phyloP scores from a whole-genome alignment of 352 stramenopile species.

The Phytophthora parvispora region DNA sequence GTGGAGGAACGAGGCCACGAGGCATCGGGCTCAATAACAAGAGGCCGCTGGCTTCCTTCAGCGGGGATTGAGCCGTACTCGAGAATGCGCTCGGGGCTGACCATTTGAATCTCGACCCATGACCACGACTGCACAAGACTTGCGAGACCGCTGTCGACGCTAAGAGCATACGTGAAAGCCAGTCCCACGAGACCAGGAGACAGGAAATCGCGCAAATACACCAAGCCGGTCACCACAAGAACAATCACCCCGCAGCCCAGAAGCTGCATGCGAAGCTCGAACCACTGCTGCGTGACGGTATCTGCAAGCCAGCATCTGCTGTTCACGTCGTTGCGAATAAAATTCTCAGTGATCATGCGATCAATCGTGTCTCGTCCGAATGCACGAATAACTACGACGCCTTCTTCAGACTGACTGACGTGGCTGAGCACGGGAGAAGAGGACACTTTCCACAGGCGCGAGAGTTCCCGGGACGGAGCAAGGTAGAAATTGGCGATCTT shows the following conservation, averaged over 20 bases:
- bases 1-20: constrained; percentile 77
- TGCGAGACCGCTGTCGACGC: constrained; percentile 83
- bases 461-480: constrained; percentile 47
- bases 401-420: constrained; percentile 39
- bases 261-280: constrained; percentile 57
- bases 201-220: constrained; percentile 41
- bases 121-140: constrained; percentile 48
- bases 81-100: constrained; percentile 51
- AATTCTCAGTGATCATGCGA: constrained; percentile 34
- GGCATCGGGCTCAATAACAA: constrained; percentile 30
- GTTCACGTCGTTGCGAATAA: constrained; percentile 40
- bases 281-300: constrained; percentile 52
- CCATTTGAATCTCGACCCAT: constrained; percentile 53
- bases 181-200: constrained; percentile 82
- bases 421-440: constrained; percentile 54
- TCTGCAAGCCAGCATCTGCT: constrained; percentile 35
- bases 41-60: constrained; percentile 22
- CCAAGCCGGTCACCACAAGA: constrained; percentile 46
- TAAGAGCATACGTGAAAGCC: constrained; percentile 89
- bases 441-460: constrained; percentile 45
- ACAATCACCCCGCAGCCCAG: constrained; percentile 49
- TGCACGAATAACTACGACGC: constrained; percentile 45
- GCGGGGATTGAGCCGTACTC: constrained; percentile 51
- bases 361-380: constrained; percentile 39
- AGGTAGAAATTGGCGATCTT: constrained; percentile 48